Evolutionary conservation across 73 alveolate species (phyloP).

Genomic region (Paramecium tetraurelia): DNA sequence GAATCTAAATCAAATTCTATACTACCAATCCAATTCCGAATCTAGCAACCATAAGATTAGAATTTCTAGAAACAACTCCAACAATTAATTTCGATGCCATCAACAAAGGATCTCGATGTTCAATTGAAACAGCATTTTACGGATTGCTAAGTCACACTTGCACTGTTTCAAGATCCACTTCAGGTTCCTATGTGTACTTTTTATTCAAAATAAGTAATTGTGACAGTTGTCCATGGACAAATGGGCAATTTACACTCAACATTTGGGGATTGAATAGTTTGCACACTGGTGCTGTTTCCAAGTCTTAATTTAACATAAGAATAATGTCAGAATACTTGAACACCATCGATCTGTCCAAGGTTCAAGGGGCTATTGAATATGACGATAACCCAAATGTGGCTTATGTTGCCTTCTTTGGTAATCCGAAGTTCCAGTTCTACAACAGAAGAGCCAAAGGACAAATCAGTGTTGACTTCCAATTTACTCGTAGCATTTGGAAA

Average conservation of each 20-base stretch:
- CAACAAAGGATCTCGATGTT: conserved; percentile 15
- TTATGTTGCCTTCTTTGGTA: not conserved
- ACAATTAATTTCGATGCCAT: not conserved
- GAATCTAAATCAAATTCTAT: not conserved
- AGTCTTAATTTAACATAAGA: not conserved
- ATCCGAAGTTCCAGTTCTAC: not conserved
- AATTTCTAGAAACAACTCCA: not conserved
- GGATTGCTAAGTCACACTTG: not conserved
- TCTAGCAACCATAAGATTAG: not conserved
- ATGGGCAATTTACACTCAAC: not conserved
- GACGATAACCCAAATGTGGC: not conserved
- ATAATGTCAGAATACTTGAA: conserved; percentile 1
- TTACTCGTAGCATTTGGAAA: conserved; percentile 11
- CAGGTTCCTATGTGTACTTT: not conserved
- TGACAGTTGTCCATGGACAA: not conserved
- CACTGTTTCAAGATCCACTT: not conserved
- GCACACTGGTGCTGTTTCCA: not conserved
- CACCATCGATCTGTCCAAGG: not conserved
- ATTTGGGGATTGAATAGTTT: not conserved
- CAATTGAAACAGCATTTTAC: not conserved
- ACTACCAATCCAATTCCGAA: conserved; percentile 1
- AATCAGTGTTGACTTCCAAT: not conserved
- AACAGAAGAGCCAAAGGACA: conserved; percentile 30
- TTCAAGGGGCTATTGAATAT: not conserved
- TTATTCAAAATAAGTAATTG: not conserved